A percentile compares a stretch with the other conserved stretches of the same genome.
These are phyloP conservation scores for Trichoderma reesei DNA, from an alignment of 495 filamentous ascomycete species.

Conservation along the genomic window DNA sequence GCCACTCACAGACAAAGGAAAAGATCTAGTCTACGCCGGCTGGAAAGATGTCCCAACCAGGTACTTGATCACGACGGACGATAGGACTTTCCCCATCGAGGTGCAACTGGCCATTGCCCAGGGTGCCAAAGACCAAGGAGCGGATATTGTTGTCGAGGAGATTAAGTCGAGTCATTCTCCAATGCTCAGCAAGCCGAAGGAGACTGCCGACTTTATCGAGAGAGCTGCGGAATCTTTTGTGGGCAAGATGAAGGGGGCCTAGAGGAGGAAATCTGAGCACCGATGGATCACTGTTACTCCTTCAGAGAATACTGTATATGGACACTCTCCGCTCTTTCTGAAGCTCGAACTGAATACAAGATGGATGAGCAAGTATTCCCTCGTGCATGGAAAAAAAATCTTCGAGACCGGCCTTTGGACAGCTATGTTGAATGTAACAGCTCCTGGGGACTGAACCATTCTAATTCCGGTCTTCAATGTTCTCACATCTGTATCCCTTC, in stretches of 20 bases:
- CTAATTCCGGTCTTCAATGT: too few relatives aligned
- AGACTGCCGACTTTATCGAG: conserved; percentile 21
- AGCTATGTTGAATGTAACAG: too few relatives aligned
- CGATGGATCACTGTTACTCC: too few relatives aligned
- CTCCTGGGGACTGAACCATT: too few relatives aligned
- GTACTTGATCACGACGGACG: conserved; percentile 20
- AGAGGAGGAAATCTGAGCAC: too few relatives aligned
- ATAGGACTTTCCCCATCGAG: conserved; percentile 17
- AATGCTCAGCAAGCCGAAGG: conserved; percentile 25
- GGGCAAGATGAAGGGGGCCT: neutral
- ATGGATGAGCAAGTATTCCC: neutral
- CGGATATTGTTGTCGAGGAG: conserved; percentile 19
- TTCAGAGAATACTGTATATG: neutral
- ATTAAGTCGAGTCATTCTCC: conserved; percentile 21
- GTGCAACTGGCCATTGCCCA: conserved; percentile 18
- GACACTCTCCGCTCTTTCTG: neutral
- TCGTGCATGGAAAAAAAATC: neutral
- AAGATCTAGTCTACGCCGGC: conserved; percentile 19
- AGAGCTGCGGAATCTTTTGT: conserved; percentile 22
- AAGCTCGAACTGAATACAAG: neutral
- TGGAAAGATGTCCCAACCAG: conserved; percentile 26
- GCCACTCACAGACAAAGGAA: conserved; percentile 19
- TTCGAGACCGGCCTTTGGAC: neutral
- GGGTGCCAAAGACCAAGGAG: conserved; percentile 20
- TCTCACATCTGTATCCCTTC: too few relatives aligned